These are phyloP conservation scores for Pseudisothecium myosuroides DNA, from an alignment of 225 moss, liverwort and hornwort genomes.

Conservation along the genomic window DNA sequence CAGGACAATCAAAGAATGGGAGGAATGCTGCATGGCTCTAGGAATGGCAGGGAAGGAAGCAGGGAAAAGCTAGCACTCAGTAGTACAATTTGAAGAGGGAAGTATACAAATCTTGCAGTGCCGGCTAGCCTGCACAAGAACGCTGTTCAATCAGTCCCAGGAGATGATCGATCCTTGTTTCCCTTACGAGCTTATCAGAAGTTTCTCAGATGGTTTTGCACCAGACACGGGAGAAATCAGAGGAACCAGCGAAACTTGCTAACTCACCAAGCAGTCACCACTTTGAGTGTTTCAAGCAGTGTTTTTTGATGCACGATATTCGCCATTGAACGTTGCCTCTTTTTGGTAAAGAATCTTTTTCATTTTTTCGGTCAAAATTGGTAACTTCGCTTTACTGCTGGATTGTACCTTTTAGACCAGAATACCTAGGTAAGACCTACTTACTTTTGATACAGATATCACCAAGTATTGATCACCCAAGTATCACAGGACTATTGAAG, in stretches of 20 bases:
- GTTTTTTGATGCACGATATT: too few relatives aligned
- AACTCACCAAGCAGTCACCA: background rate
- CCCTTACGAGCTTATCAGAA: background rate
- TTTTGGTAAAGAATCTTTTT: too few relatives aligned
- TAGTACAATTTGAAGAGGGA: background rate
- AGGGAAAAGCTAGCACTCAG: too few relatives aligned
- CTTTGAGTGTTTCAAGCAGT: background rate
- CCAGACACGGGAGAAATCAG: background rate
- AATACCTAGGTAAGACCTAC: too few relatives aligned
- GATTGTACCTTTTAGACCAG: too few relatives aligned
- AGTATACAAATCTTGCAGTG: background rate
- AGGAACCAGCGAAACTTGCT: background rate
- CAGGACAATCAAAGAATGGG: background rate
- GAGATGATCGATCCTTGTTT: background rate
- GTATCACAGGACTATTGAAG: too few relatives aligned
- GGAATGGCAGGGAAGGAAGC: too few relatives aligned
- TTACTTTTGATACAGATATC: too few relatives aligned
- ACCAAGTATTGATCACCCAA: too few relatives aligned
- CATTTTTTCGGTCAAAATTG: too few relatives aligned
- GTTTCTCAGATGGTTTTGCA: background rate
- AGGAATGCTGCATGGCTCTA: background rate
- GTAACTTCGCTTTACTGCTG: too few relatives aligned
- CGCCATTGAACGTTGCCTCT: too few relatives aligned
- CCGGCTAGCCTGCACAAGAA: background rate
- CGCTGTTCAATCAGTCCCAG: background rate